Evolutionary conservation across 2,329 filamentous ascomycete species (phyloP), one percentile per base, ranked within the genome.

Genomic region (Leptographium lundbergii): DNA sequence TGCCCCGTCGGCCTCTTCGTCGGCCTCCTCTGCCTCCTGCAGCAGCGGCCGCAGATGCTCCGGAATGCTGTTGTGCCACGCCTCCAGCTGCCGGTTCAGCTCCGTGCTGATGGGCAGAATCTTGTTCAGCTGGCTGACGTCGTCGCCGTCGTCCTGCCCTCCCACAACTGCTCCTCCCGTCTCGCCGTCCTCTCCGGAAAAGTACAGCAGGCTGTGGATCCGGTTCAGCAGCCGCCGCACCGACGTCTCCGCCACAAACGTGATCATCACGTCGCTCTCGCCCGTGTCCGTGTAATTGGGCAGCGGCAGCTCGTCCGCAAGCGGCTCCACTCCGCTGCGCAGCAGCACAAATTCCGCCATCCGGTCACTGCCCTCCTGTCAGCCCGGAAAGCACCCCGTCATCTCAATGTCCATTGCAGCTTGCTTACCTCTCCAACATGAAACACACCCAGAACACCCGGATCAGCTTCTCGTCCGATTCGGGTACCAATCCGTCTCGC

Each of bases 371-470:
- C 39, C 0, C 17, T 42, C 0, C 17, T n/a, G 25, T 58, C 14
- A 58, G 57, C 14, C 14, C 3, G 27, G 11, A 11, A 19, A 45
- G 11, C 14, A 11, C 11, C 22, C 6, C 22, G 4, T 25, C 47
- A 6, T 24, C 24, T 19, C n/a, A n/a, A n/a, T n/a, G 47, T 11
- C 24, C 10, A 9, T 7, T 19, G 19, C 17, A 2, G 25, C 47
- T 13, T 14, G 25, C 47, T 24, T 25, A 85, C 82, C 81, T 88
- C 71, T 90, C 87, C 36, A 88, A 74, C 65, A 88, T 85, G 60
- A 89, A 75, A 67, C 84, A 87, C 34, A 85, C 85, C 86, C 86
- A 89, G 63, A 86, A 88, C 1, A 82, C 80, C 59, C 85, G 76
- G 47, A 80, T 72, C 59, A 77, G 75, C 22, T 75, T 67, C 62